phyloP scores from a whole-genome alignment of 2,329 filamentous ascomycete species.

The Xylariaceae sp. region DNA sequence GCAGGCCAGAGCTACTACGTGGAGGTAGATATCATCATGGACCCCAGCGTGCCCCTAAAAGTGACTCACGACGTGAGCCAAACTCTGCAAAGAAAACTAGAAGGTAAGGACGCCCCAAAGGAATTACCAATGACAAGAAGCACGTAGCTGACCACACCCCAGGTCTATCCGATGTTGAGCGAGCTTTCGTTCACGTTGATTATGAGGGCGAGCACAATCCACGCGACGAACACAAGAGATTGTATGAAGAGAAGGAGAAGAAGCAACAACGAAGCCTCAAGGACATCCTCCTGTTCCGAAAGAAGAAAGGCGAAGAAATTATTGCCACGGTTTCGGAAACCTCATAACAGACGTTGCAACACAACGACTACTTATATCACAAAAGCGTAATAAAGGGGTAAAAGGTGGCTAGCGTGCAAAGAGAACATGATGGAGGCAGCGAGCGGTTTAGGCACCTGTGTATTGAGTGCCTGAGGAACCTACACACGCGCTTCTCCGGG shows the following conservation, averaged over 20 bases:
- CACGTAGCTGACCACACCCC: background rate
- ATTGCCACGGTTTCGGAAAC: background rate
- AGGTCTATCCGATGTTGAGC: conserved; percentile 32
- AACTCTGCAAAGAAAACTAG: conserved; percentile 56
- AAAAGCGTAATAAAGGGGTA: too few species aligned
- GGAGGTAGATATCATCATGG: conserved; percentile 59
- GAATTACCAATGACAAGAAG: too few species aligned
- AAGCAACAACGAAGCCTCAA: conserved; percentile 25
- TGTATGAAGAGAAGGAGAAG: conserved; percentile 32
- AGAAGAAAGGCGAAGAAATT: conserved; percentile 18
- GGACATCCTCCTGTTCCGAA: conserved; percentile 29
- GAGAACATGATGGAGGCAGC: too few species aligned
- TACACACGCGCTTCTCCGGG: too few species aligned
- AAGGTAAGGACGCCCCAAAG: conserved; percentile 32
- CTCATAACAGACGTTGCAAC: too few species aligned
- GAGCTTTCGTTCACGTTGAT: conserved; percentile 43
- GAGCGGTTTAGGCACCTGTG: too few species aligned
- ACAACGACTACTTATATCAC: too few species aligned
- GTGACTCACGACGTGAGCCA: conserved; percentile 59
- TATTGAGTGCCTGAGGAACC: too few species aligned
- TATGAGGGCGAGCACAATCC: conserved; percentile 38
- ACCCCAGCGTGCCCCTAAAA: conserved; percentile 48
- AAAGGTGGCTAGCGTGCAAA: too few species aligned
- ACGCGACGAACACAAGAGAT: conserved; percentile 38
- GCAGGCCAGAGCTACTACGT: conserved; percentile 59